Conservation (phyloP, 352 stramenopile genomes). For the Elongisporangium anandrum region DNA sequence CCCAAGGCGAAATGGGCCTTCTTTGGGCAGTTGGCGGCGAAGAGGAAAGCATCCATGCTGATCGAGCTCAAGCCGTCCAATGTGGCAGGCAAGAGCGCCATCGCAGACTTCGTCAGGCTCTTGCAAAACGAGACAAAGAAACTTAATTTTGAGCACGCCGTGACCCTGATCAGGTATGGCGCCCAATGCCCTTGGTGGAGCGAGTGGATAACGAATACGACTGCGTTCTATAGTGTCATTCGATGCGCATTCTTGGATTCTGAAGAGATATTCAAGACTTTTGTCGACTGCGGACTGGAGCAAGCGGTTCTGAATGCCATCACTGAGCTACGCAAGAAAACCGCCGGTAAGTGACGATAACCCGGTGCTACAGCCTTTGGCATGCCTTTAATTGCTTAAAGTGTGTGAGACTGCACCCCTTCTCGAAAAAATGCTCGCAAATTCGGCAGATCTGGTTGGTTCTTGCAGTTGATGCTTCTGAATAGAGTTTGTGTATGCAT, state of each 20-base stretch:
- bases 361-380: not conserved
- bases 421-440: slow-evolving; percentile 2
- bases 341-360: slow-evolving; percentile 2
- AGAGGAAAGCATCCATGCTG: slow-evolving; percentile 3
- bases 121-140: slow-evolving; percentile 15
- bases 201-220: not conserved
- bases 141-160: slow-evolving; percentile 11
- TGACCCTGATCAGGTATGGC: slow-evolving; percentile 5
- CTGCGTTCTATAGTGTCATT: slow-evolving; percentile 5
- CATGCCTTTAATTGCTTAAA: not conserved
- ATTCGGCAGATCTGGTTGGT: slow-evolving; percentile 5
- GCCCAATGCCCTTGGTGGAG: not conserved
- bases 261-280: slow-evolving; percentile 11
- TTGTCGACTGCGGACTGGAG: slow-evolving; percentile 5
- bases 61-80: not conserved
- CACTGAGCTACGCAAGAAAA: slow-evolving; percentile 7
- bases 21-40: slow-evolving; percentile 2
- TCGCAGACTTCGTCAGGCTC: slow-evolving; percentile 11
- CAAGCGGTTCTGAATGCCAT: slow-evolving; percentile 6
- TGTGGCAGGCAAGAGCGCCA: not conserved
- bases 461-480: not conserved
- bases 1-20: slow-evolving; percentile 10
- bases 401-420: not conserved
- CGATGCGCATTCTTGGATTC: slow-evolving; percentile 12
- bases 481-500: not conserved